A percentile compares a stretch with the other conserved stretches of the same genome.
These are phyloP conservation scores for Psilocybe subaeruginosa DNA, from an alignment of 768 basidiomycete species.

Conservation along the genomic window DNA sequence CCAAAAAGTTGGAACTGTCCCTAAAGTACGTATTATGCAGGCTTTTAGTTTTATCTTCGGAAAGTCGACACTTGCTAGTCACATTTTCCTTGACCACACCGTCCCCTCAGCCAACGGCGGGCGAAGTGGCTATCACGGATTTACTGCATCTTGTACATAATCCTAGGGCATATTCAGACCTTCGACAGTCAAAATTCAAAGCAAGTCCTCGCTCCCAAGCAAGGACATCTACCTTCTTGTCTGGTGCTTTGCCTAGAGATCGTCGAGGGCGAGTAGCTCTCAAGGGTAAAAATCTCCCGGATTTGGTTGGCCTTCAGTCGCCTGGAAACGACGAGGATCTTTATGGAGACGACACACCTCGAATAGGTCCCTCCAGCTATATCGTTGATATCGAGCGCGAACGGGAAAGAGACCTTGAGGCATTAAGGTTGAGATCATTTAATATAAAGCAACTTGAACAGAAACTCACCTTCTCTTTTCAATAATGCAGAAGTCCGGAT, in stretches of 20 bases:
- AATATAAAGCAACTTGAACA: neutral
- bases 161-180: conserved; percentile 45
- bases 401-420: conserved; percentile 57
- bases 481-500: conserved; percentile 52
- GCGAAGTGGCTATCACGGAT: conserved; percentile 70
- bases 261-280: conserved; percentile 75
- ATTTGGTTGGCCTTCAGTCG: conserved; percentile 31
- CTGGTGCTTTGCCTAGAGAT: conserved; percentile 75
- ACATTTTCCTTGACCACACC: conserved; percentile 64
- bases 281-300: conserved; percentile 39
- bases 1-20: neutral
- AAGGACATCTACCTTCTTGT: conserved; percentile 69
- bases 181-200: conserved; percentile 30
- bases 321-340: conserved; percentile 41
- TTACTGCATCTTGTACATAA: conserved; percentile 66
- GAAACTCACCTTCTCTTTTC: neutral
- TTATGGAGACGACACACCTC: conserved; percentile 59
- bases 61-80: conserved; percentile 59
- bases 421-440: conserved; percentile 38
- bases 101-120: conserved; percentile 56
- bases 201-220: conserved; percentile 26
- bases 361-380: conserved; percentile 37
- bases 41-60: conserved; percentile 77
- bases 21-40: conserved; percentile 31
- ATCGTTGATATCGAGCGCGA: conserved; percentile 46